Percentiles rank a stretch among this genome's conserved stretches.
phyloP scores from a whole-genome alignment of 2,329 filamentous ascomycete species.

The Colletotrichum sp. region DNA sequence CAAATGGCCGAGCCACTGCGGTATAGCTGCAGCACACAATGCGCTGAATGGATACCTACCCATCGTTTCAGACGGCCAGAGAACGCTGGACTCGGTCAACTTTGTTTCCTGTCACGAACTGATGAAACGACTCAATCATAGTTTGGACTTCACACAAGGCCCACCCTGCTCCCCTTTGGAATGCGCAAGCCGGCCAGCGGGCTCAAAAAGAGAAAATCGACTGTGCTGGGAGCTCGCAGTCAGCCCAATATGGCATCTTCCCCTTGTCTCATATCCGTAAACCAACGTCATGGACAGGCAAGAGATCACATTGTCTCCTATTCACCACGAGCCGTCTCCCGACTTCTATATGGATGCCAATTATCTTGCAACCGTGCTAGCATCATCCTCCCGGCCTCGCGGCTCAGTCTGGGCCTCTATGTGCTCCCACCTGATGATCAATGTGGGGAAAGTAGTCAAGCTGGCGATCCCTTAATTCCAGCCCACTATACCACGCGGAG shows the following conservation, averaged over 20 bases:
- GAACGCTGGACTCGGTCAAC: neutral
- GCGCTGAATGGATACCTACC: neutral
- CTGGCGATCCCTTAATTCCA: slow-evolving; percentile 5
- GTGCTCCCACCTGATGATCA: slow-evolving; percentile 5
- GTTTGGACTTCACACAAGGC: neutral
- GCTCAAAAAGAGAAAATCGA: neutral
- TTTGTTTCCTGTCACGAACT: neutral
- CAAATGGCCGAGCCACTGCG: neutral
- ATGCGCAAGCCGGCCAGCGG: neutral
- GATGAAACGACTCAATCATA: neutral
- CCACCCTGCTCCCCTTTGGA: neutral
- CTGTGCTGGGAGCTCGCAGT: neutral
- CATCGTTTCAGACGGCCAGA: neutral
- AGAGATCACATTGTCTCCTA: neutral
- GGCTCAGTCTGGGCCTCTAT: neutral
- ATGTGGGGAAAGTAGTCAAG: neutral
- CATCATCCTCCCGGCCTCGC: neutral
- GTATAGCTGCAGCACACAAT: neutral
- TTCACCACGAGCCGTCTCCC: neutral
- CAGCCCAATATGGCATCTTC: neutral
- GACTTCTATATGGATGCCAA: neutral
- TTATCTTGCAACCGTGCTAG: neutral
- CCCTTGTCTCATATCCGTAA: neutral
- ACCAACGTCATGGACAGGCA: neutral
- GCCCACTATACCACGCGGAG: slow-evolving; percentile 13